Base-by-base conservation (phyloP, 208 protist genomes). In the Crithidia brevicula region DNA sequence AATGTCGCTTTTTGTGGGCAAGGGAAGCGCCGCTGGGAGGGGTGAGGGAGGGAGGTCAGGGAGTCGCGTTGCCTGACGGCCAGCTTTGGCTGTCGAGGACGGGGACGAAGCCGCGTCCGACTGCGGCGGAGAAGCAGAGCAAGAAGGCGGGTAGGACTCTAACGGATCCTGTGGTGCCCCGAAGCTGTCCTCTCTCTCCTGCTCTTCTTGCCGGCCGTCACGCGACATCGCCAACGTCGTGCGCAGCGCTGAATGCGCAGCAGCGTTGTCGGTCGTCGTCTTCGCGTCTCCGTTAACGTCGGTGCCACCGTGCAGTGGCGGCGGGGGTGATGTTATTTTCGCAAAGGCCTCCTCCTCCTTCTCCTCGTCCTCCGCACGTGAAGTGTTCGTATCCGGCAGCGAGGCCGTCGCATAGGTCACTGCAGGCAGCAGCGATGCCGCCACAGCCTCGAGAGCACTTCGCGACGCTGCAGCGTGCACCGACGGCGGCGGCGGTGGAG, bases 41-140 rank as follows among this genome's bases (percentile, higher is more conserved):
- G 64, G 52, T 22, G 64, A 31, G 16, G 28, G 22, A 11, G 64
- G 52, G 5, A 58, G 23, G 16, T 45, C 33, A 0, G 64, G 23
- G 5, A 70, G 53, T 46, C 64, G 64, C 33, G 43, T 70, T 20
- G 64, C 43, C 31, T 42, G 52, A 16, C 64, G 51, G 20, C 64
- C 42, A 6, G 53, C 31, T 40, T 45, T 30, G 5, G 64, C 53
- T n/a, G 9, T 25, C 15, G n/a, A n/a, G 25, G 27, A 18, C 11
- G 40, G 52, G 16, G 38, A 50, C 30, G 60, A 45, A 9, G 62
- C n/a, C 28, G 43, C 50, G 4, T 42, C 51, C 22, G 57, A 34
- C 18, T 27, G 36, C 15, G 46, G 30, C 8, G 43, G 20, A 16
- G 58, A 38, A 2, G 56, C 3, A 23, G 56, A 36, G 11, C 23